phyloP scores from a whole-genome alignment of 495 filamentous ascomycete genomes.

The Xylaria scruposa region DNA sequence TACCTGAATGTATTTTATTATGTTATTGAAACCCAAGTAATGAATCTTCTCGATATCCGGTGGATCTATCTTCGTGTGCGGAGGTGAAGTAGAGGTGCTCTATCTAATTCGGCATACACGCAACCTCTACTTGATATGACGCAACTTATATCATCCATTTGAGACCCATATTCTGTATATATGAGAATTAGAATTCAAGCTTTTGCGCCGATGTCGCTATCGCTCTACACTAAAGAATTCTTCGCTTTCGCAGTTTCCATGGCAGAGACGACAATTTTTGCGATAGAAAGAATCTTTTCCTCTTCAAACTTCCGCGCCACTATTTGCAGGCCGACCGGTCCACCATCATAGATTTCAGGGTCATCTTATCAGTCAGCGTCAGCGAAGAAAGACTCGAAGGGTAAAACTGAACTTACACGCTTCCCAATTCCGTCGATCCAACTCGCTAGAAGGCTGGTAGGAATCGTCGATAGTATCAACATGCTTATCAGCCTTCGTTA shows the following conservation, averaged over 20 bases:
- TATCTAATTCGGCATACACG: not conserved
- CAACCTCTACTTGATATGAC: not conserved
- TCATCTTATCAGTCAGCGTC: slow-evolving; percentile 44
- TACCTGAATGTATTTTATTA: too few species aligned
- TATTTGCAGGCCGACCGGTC: slow-evolving; percentile 56
- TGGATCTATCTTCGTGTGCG: too few species aligned
- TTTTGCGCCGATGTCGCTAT: not conserved
- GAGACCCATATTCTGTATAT: too few species aligned
- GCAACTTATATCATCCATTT: not conserved
- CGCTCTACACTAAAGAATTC: not conserved
- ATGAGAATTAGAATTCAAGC: too few species aligned
- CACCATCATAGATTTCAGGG: slow-evolving; percentile 54
- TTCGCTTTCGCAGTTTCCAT: slow-evolving; percentile 17
- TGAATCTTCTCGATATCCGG: too few species aligned
- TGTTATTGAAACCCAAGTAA: too few species aligned
- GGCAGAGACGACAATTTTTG: slow-evolving; percentile 32
- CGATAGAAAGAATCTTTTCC: slow-evolving; percentile 46
- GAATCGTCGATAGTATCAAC: slow-evolving; percentile 39
- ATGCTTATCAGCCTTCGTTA: slow-evolving; percentile 51
- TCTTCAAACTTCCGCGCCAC: slow-evolving; percentile 56
- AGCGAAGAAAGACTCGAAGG: not conserved
- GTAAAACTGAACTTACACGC: slow-evolving; percentile 36
- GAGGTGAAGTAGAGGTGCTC: too few species aligned
- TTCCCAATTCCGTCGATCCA: slow-evolving; percentile 47
- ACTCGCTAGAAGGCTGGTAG: slow-evolving; percentile 42